These are phyloP conservation scores for Termitomyces sp. DNA, from an alignment of 768 basidiomycete species.

Conservation along the genomic window DNA sequence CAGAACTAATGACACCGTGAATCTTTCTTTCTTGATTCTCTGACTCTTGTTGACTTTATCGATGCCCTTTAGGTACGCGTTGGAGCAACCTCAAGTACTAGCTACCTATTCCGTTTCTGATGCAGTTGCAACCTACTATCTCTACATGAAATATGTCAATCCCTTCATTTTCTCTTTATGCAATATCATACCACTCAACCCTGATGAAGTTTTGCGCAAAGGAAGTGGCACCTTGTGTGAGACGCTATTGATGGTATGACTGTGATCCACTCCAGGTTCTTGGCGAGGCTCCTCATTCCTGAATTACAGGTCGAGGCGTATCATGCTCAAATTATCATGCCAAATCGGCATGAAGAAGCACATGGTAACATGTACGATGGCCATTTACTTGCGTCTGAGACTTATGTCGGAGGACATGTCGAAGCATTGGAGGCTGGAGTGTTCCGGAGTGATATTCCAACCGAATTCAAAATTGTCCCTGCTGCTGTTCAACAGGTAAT, in stretches of 20 bases:
- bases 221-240: constrained; percentile 97
- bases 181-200: constrained; percentile 96
- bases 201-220: constrained; percentile 94
- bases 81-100: constrained; percentile 90
- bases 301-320: constrained; percentile 85
- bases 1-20: constrained; percentile 98
- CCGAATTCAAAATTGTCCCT: constrained; percentile 93
- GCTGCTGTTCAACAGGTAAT: constrained; percentile 74
- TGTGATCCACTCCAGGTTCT: background rate
- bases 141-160: constrained; percentile 99
- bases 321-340: constrained; percentile 90
- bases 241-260: constrained; percentile 90
- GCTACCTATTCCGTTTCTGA: constrained; percentile 99
- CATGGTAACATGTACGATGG: constrained; percentile 93
- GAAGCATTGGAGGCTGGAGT: constrained; percentile 98
- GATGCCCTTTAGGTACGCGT: constrained; percentile 67
- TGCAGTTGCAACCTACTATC: constrained; percentile 99
- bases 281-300: background rate
- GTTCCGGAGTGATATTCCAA: constrained; percentile 91
- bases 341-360: constrained; percentile 91
- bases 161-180: constrained; percentile 99
- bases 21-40: constrained; percentile 22
- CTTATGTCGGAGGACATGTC: constrained; percentile 98
- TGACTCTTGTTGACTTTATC: background rate
- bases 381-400: constrained; percentile 94